phyloP scores from a whole-genome alignment of 495 filamentous ascomycete species.

The Cercophora scortea region DNA sequence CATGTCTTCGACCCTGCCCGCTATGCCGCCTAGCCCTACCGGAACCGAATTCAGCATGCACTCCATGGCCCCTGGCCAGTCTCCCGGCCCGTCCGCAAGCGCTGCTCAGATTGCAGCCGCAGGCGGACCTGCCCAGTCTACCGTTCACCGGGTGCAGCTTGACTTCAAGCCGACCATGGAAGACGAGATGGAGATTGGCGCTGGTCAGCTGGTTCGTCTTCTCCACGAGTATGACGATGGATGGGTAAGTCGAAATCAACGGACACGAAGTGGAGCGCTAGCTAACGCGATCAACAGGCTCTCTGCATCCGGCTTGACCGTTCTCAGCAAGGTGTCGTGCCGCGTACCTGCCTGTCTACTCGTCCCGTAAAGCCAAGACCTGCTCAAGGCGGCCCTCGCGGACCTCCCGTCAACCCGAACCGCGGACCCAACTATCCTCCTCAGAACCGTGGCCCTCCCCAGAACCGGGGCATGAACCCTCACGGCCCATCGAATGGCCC shows the following conservation, averaged over 20 bases:
- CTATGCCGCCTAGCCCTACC: constrained; percentile 47
- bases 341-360: constrained; percentile 87
- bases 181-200: constrained; percentile 75
- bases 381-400: constrained; percentile 7
- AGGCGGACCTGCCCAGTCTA: constrained; percentile 46
- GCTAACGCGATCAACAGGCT: constrained; percentile 52
- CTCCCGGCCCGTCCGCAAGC: constrained; percentile 33
- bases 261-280: neutral
- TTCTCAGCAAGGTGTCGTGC: constrained; percentile 85
- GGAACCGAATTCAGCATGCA: constrained; percentile 52
- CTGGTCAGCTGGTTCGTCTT: constrained; percentile 77
- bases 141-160: constrained; percentile 85
- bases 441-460: neutral
- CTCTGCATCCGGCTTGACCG: constrained; percentile 88
- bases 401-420: constrained; percentile 16
- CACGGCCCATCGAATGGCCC: constrained; percentile 20
- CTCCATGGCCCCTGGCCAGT: constrained; percentile 41
- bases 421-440: constrained; percentile 4
- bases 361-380: constrained; percentile 72
- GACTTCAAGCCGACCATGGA: constrained; percentile 91
- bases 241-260: constrained; percentile 59
- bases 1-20: constrained; percentile 21
- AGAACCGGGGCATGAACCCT: constrained; percentile 1
- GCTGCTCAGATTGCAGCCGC: constrained; percentile 47
- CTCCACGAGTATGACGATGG: constrained; percentile 98